phyloP scores from a whole-genome alignment of 1,139 yeast species.

The Sugiyamaella pinicola region DNA sequence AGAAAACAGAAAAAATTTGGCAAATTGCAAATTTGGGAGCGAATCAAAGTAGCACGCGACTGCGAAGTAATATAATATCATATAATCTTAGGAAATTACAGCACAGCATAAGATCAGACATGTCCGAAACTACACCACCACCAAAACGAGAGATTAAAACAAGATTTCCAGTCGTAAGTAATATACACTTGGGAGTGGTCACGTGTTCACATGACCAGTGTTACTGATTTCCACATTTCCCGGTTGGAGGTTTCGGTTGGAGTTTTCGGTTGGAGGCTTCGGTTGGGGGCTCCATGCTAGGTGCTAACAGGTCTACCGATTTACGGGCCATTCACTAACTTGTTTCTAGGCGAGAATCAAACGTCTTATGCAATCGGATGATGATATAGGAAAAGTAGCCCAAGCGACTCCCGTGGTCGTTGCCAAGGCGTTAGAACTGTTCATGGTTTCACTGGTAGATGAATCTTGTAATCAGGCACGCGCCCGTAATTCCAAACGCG shows the following conservation, averaged over 20 bases:
- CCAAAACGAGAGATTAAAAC: conserved; percentile 62
- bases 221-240: too few relatives aligned
- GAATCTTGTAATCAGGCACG: conserved; percentile 81
- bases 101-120: not conserved
- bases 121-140: conserved; percentile 24
- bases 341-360: conserved; percentile 71
- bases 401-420: conserved; percentile 98
- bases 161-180: conserved; percentile 77
- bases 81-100: too few relatives aligned
- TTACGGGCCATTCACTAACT: too few relatives aligned
- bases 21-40: too few relatives aligned
- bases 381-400: conserved; percentile 97
- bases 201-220: too few relatives aligned
- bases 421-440: conserved; percentile 90
- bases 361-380: conserved; percentile 96
- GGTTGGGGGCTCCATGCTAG: too few relatives aligned
- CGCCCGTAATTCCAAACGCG: conserved; percentile 73
- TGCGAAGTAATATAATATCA: too few relatives aligned
- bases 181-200: not conserved
- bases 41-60: too few relatives aligned
- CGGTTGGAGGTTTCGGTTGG: too few relatives aligned
- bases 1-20: too few relatives aligned
- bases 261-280: too few relatives aligned
- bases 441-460: conserved; percentile 86
- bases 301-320: too few relatives aligned